A percentile compares a stretch with the other conserved stretches of the same genome.
Conservation (phyloP, 2,329 filamentous ascomycete genomes). For the Diaporthe sp. region DNA sequence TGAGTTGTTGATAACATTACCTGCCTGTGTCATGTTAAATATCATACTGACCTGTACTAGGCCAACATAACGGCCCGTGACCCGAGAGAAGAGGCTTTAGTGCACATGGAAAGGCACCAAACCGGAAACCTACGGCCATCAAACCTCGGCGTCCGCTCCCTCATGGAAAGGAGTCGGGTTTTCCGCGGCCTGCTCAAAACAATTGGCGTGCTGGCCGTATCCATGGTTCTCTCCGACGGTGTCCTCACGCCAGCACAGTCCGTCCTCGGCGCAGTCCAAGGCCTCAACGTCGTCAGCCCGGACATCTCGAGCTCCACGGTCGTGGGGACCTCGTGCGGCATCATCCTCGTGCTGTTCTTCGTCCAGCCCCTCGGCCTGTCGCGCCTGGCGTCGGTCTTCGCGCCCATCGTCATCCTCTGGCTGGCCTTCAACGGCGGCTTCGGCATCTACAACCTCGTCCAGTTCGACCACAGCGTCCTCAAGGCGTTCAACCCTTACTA, state of each 20-base stretch:
- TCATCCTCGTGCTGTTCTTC: conserved; percentile 72
- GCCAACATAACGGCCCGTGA: conserved; percentile 74
- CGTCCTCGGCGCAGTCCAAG: conserved; percentile 76
- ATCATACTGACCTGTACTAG: neutral
- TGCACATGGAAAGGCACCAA: conserved; percentile 70
- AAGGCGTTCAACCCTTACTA: conserved; percentile 70
- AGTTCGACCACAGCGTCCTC: conserved; percentile 65
- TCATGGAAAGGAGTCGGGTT: conserved; percentile 68
- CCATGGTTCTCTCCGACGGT: conserved; percentile 74
- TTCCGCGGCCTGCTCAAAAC: conserved; percentile 68
- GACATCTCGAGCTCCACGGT: conserved; percentile 68
- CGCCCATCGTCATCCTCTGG: conserved; percentile 76
- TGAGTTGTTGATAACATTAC: conserved; percentile 21
- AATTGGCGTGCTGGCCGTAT: conserved; percentile 74
- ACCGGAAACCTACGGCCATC: conserved; percentile 67
- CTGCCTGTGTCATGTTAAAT: accelerated
- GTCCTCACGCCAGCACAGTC: conserved; percentile 77
- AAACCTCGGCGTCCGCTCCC: conserved; percentile 65
- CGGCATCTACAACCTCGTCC: conserved; percentile 72
- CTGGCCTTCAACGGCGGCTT: conserved; percentile 72
- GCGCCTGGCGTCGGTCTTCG: conserved; percentile 70
- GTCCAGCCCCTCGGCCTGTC: conserved; percentile 74
- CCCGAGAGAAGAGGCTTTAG: conserved; percentile 66
- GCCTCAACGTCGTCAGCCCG: conserved; percentile 68
- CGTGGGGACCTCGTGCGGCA: conserved; percentile 74